Evolutionary conservation across 2,329 filamentous ascomycete genomes (phyloP).

Genomic region (Xylariaceae sp.): DNA sequence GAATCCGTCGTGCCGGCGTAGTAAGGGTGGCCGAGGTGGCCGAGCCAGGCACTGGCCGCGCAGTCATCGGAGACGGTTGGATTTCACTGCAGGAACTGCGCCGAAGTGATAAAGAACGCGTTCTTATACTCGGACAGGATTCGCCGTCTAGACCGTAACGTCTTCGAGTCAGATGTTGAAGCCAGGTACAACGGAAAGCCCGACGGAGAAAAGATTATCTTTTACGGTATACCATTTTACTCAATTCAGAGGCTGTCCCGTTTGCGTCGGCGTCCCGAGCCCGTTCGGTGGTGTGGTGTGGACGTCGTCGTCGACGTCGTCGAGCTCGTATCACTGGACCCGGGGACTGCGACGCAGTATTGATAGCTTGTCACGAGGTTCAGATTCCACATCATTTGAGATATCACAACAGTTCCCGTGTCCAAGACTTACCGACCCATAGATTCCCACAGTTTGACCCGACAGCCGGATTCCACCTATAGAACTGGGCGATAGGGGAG

Average conservation of each 20-base stretch:
- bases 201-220: background rate
- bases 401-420: background rate
- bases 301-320: background rate
- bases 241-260: conserved; percentile 1
- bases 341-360: background rate
- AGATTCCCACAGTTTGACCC: conserved; percentile 12
- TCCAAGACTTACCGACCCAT: conserved; percentile 1
- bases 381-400: background rate
- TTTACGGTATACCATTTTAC: conserved; percentile 1
- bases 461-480: conserved; percentile 14
- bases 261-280: background rate
- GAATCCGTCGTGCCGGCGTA: conserved; percentile 15
- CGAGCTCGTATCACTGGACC: background rate
- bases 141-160: background rate
- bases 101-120: background rate
- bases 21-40: conserved; percentile 19
- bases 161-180: too few species aligned
- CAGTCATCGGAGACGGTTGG: conserved; percentile 20
- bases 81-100: background rate
- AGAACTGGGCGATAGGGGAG: conserved; percentile 12
- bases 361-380: background rate
- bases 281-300: background rate
- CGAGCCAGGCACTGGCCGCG: conserved; percentile 20
- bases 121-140: background rate
- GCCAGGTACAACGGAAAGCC: too few species aligned